phyloP scores from a whole-genome alignment of 257 asterid species.

The Penstemon eatonii region DNA sequence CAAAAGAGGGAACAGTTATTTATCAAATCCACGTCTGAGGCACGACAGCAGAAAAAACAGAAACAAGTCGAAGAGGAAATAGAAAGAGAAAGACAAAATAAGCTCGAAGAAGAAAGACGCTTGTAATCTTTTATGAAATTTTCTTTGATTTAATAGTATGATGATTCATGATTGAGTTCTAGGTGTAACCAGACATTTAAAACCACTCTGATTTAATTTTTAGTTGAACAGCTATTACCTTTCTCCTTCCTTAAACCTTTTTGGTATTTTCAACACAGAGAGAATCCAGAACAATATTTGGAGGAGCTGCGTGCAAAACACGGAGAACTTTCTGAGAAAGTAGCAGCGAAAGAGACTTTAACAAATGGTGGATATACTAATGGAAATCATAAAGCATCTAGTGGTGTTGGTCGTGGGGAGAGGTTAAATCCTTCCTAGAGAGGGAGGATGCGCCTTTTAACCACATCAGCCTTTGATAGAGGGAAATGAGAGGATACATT shows the following conservation, averaged over 20 bases:
- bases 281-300: conserved; percentile 83
- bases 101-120: conserved; percentile 93
- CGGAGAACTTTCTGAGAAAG: conserved; percentile 73
- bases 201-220: not conserved
- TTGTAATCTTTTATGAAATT: conserved; percentile 41
- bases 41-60: conserved; percentile 87
- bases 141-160: too few species aligned
- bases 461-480: conserved; percentile 98
- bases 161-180: too few species aligned
- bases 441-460: conserved; percentile 96
- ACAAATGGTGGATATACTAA: conserved; percentile 71
- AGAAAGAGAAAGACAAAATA: conserved; percentile 79
- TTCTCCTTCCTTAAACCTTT: conserved; percentile 4
- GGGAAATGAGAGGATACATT: conserved; percentile 99
- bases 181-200: too few species aligned
- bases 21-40: conserved; percentile 80
- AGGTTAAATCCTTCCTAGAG: conserved; percentile 84
- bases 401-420: conserved; percentile 98
- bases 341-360: conserved; percentile 77
- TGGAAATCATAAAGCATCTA: conserved; percentile 73
- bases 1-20: conserved; percentile 80
- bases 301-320: conserved; percentile 85
- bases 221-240: not conserved
- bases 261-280: conserved; percentile 42
- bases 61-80: conserved; percentile 81